A percentile compares a stretch with the other conserved stretches of the same genome.
phyloP scores from a whole-genome alignment of 2,329 filamentous ascomycete genomes.

The Purpureocillium lavendulum region DNA sequence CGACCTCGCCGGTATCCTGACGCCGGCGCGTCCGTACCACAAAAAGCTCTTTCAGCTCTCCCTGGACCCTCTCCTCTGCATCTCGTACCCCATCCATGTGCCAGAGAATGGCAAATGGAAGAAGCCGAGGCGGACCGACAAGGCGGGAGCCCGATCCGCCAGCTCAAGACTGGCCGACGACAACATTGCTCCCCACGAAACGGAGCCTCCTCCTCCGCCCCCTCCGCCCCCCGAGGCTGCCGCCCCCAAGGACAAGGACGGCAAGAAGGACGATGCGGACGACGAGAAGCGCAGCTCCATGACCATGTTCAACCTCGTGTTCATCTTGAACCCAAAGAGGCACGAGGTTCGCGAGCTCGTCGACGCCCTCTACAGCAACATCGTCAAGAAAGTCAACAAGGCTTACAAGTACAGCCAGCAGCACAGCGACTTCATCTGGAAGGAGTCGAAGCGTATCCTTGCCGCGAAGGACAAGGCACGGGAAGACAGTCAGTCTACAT shows the following conservation, averaged over 20 bases:
- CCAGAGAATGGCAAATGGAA: constrained; percentile 74
- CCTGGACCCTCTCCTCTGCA: constrained; percentile 69
- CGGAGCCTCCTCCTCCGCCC: constrained; percentile 13
- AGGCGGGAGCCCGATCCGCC: constrained; percentile 19
- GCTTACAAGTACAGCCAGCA: constrained; percentile 90
- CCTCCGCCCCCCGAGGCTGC: constrained; percentile 7
- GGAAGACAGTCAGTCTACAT: constrained; percentile 46
- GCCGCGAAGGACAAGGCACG: constrained; percentile 73
- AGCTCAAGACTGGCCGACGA: constrained; percentile 26
- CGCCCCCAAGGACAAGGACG: constrained; percentile 18
- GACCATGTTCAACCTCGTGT: constrained; percentile 98
- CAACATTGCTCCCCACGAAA: constrained; percentile 17
- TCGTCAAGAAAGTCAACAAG: constrained; percentile 88
- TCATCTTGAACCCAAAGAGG: constrained; percentile 74
- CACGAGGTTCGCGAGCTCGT: constrained; percentile 68
- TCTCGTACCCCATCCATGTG: constrained; percentile 78
- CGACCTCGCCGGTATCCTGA: constrained; percentile 72
- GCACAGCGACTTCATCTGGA: constrained; percentile 82
- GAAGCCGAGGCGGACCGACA: constrained; percentile 47
- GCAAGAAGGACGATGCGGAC: constrained; percentile 39
- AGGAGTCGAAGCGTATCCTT: constrained; percentile 77
- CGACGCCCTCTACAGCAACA: constrained; percentile 74
- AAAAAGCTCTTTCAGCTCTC: constrained; percentile 77
- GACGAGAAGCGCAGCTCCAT: constrained; percentile 62
- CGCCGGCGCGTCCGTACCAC: constrained; percentile 66